Conservation (phyloP, 1,284 basidiomycete genomes). For the Phellinidium pouzarii region DNA sequence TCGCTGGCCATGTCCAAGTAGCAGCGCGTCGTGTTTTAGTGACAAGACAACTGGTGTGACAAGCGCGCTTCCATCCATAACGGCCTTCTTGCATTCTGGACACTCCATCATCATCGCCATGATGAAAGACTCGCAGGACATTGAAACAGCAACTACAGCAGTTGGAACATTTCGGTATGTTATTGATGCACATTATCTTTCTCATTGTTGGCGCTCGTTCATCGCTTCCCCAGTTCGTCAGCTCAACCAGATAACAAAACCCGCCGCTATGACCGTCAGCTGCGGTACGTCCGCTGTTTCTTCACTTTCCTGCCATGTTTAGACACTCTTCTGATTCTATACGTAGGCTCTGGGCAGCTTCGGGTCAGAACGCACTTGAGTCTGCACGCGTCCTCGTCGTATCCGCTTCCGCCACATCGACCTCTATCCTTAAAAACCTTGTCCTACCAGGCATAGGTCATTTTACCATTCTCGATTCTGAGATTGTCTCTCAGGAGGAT, state of each 20-base stretch:
- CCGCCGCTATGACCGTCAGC: slow-evolving; percentile 86
- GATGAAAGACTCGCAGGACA: slow-evolving; percentile 38
- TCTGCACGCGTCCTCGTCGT: slow-evolving; percentile 77
- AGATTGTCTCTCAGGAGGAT: slow-evolving; percentile 61
- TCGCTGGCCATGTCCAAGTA: slow-evolving; percentile 5
- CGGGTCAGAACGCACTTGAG: slow-evolving; percentile 91
- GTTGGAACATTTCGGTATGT: slow-evolving; percentile 28
- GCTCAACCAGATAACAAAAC: slow-evolving; percentile 76
- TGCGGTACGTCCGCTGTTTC: slow-evolving; percentile 51
- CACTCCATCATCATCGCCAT: background rate
- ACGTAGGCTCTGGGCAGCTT: slow-evolving; percentile 85
- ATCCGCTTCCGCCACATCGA: slow-evolving; percentile 74
- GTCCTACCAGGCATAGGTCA: slow-evolving; percentile 91
- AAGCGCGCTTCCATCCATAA: background rate
- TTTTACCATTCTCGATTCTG: slow-evolving; percentile 81
- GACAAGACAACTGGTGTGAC: background rate
- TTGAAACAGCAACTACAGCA: slow-evolving; percentile 44
- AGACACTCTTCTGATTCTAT: background rate
- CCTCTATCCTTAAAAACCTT: slow-evolving; percentile 89
- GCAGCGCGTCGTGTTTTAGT: background rate
- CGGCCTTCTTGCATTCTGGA: background rate
- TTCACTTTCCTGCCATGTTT: background rate
- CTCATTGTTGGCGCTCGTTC: background rate
- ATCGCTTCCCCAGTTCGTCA: slow-evolving; percentile 25
- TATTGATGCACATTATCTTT: slow-evolving; percentile 3